Percentiles rank a stretch among this genome's conserved stretches.
Conservation (phyloP, 495 filamentous ascomycete genomes). For the Penicillium odoratum region DNA sequence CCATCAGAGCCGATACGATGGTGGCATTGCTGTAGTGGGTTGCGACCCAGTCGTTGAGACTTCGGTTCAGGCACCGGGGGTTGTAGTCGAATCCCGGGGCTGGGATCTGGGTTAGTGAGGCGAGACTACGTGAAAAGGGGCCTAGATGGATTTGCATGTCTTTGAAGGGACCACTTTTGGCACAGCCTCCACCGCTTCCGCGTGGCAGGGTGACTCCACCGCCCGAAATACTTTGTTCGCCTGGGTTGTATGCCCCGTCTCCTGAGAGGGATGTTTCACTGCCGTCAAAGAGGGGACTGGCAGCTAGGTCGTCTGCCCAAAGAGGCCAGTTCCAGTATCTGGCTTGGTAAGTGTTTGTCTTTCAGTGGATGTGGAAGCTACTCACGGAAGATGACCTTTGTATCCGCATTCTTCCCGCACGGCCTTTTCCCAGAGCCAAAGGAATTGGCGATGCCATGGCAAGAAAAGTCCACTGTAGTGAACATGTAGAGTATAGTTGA, state of each 20-base stretch:
- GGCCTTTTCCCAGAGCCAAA: constrained; percentile 60
- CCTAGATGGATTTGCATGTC: constrained; percentile 48
- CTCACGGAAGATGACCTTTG: constrained; percentile 46
- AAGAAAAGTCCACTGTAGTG: constrained; percentile 51
- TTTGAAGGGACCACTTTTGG: constrained; percentile 58
- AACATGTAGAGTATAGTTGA: constrained; percentile 47
- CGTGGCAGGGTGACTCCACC: constrained; percentile 30
- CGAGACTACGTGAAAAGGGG: constrained; percentile 37
- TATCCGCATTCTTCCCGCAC: constrained; percentile 70
- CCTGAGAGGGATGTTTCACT: constrained; percentile 31
- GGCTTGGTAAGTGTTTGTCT: not conserved
- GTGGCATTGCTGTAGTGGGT: constrained; percentile 24
- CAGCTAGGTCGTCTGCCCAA: not conserved
- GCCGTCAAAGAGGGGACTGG: not conserved
- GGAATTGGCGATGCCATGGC: constrained; percentile 67
- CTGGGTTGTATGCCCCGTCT: constrained; percentile 45
- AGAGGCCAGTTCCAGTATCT: not conserved
- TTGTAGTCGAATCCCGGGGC: constrained; percentile 43
- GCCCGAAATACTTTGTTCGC: constrained; percentile 22
- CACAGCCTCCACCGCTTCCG: constrained; percentile 64
- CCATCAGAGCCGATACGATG: constrained; percentile 17
- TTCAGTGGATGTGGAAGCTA: not conserved
- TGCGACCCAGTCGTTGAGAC: constrained; percentile 46
- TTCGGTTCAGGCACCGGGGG: constrained; percentile 65
- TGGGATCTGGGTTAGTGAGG: constrained; percentile 22